Evolutionary conservation across 371 early-diverging fungal species (phyloP).

Genomic region (Zychaea mexicana): DNA sequence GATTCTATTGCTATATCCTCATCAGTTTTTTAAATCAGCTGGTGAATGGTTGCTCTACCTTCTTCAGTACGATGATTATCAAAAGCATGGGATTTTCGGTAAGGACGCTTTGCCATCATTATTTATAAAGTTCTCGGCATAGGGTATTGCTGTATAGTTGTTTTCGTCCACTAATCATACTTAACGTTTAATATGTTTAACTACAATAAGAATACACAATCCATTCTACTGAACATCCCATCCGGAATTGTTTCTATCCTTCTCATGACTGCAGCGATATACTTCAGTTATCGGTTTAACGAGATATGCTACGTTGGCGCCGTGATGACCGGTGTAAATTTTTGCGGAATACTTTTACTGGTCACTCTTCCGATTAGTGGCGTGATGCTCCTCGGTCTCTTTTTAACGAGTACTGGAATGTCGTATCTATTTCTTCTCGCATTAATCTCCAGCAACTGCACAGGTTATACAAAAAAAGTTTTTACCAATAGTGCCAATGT

Average conservation of each 20-base stretch:
- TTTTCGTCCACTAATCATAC: too few species aligned
- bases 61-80: constrained; percentile 28
- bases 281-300: constrained; percentile 11
- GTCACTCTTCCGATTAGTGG: constrained; percentile 19
- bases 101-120: constrained; percentile 6
- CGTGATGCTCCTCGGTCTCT: constrained; percentile 21
- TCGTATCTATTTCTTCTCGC: constrained; percentile 18
- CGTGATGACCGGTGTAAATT: constrained; percentile 3
- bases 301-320: constrained; percentile 24
- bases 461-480: constrained; percentile 14
- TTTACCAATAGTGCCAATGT: constrained; percentile 18
- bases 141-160: too few species aligned
- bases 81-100: constrained; percentile 35
- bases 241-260: not conserved
- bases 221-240: constrained; percentile 11
- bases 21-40: constrained; percentile 20
- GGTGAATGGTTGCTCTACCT: constrained; percentile 34
- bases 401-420: constrained; percentile 14
- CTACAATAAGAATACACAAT: constrained; percentile 2
- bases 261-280: constrained; percentile 12
- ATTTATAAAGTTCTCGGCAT: too few species aligned
- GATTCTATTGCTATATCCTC: constrained; percentile 28
- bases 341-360: constrained; percentile 26
- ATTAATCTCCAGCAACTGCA: not conserved
- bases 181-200: too few species aligned